Percentiles rank a stretch among this genome's conserved stretches.
Conservation (phyloP, 345 rosid genomes). For the Corchorus olitorius region DNA sequence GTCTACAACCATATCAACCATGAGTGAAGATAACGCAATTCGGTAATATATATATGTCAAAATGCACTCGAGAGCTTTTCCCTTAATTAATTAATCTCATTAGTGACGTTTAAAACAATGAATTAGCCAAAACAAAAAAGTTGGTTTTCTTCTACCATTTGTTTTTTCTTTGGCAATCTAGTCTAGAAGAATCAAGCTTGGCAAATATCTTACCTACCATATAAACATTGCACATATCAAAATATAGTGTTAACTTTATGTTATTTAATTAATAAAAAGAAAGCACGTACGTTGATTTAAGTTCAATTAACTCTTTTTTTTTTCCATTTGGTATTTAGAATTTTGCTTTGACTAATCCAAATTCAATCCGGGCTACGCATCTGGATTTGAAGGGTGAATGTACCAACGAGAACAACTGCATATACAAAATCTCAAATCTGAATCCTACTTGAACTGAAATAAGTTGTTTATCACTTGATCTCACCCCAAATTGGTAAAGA, state of each 20-base stretch:
- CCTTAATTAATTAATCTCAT: not conserved
- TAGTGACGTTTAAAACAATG: not conserved
- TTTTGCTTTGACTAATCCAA: too few species aligned
- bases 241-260: not conserved
- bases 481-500: too few species aligned
- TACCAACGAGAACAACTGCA: too few species aligned
- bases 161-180: not conserved
- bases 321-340: too few species aligned
- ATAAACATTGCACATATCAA: not conserved
- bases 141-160: not conserved
- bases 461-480: too few species aligned
- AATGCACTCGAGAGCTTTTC: not conserved
- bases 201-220: not conserved
- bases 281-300: too few species aligned
- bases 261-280: too few species aligned
- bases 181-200: not conserved
- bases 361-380: too few species aligned
- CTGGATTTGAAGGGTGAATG: not conserved
- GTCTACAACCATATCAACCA: not conserved
- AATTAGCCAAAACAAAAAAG: not conserved
- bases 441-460: too few species aligned
- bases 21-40: constrained; percentile 3
- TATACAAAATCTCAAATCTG: too few species aligned
- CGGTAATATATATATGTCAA: not conserved
- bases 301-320: too few species aligned